Base-by-base conservation (phyloP, 2,329 filamentous ascomycete species). In the Penicillium corylophilum region DNA sequence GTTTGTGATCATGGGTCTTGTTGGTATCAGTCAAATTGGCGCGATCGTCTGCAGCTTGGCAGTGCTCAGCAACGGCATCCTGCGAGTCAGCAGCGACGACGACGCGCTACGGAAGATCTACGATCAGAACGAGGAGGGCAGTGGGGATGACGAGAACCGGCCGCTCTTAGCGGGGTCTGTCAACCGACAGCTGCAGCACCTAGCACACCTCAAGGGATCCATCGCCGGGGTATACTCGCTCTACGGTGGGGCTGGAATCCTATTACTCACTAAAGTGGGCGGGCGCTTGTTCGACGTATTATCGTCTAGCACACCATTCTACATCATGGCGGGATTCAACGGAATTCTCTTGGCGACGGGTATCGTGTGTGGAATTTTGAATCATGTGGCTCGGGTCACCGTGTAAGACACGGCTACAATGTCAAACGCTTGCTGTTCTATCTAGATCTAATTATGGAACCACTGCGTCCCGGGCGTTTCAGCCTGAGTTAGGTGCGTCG, bases 11-110 rank as follows among this genome's bases (percentile, higher is more conserved):
- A 90, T 91, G 38, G 83, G 87, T 0, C 74, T 96, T 16, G 84
- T 97, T 35, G 94, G 94, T 13, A 83, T 96, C 65, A 95, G 90
- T 64, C 94, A 99, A 72, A 97, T 99, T 55, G 94, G 93, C 2
- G 88, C 91, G 10, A 97, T 99, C 53, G 94, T 99, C 1, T 96
- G 92, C 74, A 95, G 90, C 58, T 81, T 99, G n/a, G 91, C 89
- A 1, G 84, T 94, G 1, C 80, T 99, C 2, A 90, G 90, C 33
- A 84, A 85, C 15, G 92, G 91, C 4, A 87, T 97, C 20, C 77
- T 95, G 71, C 60, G 74, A 38, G 62, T 66, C 51, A 63, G 56
- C 29, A 56, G 52, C n/a, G 51, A 44, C 24, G 49, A 55, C 51
- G 57, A 49, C 51, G 53, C 46, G 12, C 50, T 55, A 12, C 50